Base-by-base conservation (phyloP, 768 basidiomycete genomes). In the Arthromyces matolae region DNA sequence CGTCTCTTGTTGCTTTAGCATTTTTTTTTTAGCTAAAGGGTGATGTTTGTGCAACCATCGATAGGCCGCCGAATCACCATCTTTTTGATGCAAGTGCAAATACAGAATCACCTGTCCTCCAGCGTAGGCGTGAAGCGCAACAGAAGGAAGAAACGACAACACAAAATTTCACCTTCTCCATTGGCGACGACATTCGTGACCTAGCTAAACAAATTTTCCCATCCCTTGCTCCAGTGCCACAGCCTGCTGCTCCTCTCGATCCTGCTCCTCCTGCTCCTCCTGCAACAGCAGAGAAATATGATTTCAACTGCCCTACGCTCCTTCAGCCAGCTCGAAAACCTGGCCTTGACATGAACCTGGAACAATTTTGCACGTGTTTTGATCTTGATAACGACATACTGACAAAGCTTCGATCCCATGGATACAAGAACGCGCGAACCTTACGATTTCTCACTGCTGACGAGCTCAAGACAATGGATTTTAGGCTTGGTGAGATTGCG, bases 381-480 rank as follows among this genome's bases (percentile, higher is more conserved):
- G 28, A 45, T 5, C 41, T 56, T 19, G 19, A 27, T 22, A 24
- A 28, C n/a, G 34, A 25, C 6, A 13, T 49, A 12, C 36, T 37
- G 10, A 9, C 36, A 19, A 14, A 24, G 18, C 20, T 49, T 13
- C 10, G 18, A 7, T 14, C 37, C 3, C 42, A 43, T 35, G 13
- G 35, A 24, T 57, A 39, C 45, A 24, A 36, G 16, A n/a, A 50
- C 20, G 18, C 52, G 37, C 43, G 46, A 14, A 31, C 24, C 36
- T 43, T 61, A 8, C n/a, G 20, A 10, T 47, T 47, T 34, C 18
- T 49, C 14, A 43, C 42, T 20, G 33, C 49, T 36, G 28, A 37
- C 24, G 56, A 51, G 42, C 48, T 51, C 16, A 50, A 51, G 10
- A 56, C 42, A 40, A 59, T 57, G 50, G 45, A 47, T 12, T 57